A percentile compares a stretch with the other conserved stretches of the same genome.
phyloP scores from a whole-genome alignment of 2,329 filamentous ascomycete species.

The Dothiorella sarmentorum region DNA sequence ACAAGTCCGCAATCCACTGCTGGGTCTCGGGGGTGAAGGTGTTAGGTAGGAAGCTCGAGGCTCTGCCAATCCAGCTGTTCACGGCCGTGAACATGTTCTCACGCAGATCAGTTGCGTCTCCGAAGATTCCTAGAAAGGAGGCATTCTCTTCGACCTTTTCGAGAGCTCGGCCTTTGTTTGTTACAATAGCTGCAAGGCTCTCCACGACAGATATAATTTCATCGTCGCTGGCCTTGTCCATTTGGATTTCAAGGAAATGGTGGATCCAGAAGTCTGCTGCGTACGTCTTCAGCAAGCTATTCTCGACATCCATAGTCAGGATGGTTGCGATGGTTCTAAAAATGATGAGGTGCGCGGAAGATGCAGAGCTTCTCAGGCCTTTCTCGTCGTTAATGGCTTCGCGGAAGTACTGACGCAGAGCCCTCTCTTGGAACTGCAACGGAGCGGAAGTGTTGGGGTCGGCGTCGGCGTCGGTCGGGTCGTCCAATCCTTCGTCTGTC shows the following conservation, averaged over 20 bases:
- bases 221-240: slow-evolving; percentile 12
- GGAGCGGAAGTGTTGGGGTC: slow-evolving; percentile 20
- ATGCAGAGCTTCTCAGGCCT: slow-evolving; percentile 21
- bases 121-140: neutral
- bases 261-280: slow-evolving; percentile 22
- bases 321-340: slow-evolving; percentile 17
- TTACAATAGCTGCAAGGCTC: slow-evolving; percentile 17
- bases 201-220: slow-evolving; percentile 18
- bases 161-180: slow-evolving; percentile 20
- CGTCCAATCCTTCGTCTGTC: slow-evolving; percentile 17
- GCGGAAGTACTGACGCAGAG: slow-evolving; percentile 25
- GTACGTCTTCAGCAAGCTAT: slow-evolving; percentile 15
- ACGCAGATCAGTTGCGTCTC: neutral
- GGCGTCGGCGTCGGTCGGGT: slow-evolving; percentile 1
- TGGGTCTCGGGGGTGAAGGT: neutral
- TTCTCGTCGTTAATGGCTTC: slow-evolving; percentile 20
- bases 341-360: slow-evolving; percentile 24
- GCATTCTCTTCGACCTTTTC: slow-evolving; percentile 14
- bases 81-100: neutral
- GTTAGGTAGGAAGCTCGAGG: neutral
- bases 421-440: slow-evolving; percentile 26
- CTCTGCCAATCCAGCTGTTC: neutral
- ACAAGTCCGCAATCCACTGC: neutral
- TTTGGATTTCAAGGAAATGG: slow-evolving; percentile 22
- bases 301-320: neutral